Evolutionary conservation across 2,329 filamentous ascomycete genomes (phyloP).

Genomic region (Colletotrichum phormii): DNA sequence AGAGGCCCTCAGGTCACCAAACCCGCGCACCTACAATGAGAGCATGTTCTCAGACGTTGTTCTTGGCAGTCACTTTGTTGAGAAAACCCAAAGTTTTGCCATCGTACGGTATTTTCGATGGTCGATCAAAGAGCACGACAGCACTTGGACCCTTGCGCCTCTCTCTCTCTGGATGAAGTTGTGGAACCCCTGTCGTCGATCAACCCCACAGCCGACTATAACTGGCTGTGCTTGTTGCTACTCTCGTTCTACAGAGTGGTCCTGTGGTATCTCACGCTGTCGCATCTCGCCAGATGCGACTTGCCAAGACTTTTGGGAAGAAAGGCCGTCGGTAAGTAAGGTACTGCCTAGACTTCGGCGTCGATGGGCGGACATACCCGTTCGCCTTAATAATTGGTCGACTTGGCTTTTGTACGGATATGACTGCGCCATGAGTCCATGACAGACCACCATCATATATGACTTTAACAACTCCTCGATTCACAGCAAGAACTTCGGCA

Average conservation of each 20-base stretch:
- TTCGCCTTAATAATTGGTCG: background rate
- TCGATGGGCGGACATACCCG: background rate
- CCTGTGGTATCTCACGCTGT: background rate
- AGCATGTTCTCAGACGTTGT: constrained; percentile 14
- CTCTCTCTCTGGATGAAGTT: background rate
- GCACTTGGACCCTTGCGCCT: background rate
- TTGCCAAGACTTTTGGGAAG: background rate
- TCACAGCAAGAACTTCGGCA: too few species aligned
- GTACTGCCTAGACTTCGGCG: background rate
- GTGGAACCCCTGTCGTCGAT: constrained; percentile 7
- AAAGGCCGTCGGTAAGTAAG: background rate
- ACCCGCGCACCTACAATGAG: background rate
- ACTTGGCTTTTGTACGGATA: background rate
- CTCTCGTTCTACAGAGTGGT: background rate
- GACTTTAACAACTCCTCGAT: too few species aligned
- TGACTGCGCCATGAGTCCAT: background rate
- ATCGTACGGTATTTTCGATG: background rate
- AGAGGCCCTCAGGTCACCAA: background rate
- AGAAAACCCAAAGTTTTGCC: constrained; percentile 11
- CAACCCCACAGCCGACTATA: background rate
- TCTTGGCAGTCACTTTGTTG: background rate
- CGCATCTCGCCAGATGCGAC: background rate
- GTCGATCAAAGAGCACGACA: background rate
- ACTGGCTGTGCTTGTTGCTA: background rate
- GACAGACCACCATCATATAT: background rate